These are phyloP conservation scores for Lactarius hatsudake DNA, from an alignment of 768 basidiomycete species.

Conservation along the genomic window DNA sequence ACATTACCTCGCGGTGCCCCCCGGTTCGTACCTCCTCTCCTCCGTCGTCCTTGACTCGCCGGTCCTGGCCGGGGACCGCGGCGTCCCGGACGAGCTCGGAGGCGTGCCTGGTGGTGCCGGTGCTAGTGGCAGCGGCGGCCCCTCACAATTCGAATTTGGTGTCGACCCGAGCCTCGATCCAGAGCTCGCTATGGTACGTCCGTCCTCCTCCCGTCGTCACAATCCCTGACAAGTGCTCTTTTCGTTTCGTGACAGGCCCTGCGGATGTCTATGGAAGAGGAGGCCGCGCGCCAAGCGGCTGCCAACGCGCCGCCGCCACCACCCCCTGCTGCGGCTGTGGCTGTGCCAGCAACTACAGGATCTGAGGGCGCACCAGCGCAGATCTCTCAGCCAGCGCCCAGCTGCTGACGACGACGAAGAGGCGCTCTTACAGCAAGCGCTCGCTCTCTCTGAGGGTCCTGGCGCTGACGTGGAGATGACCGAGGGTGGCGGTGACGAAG, in stretches of 20 bases:
- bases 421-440: slow-evolving; percentile 67
- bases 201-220: neutral
- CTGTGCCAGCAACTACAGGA: slow-evolving; percentile 33
- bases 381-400: slow-evolving; percentile 33
- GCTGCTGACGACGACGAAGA: slow-evolving; percentile 75
- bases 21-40: slow-evolving; percentile 77
- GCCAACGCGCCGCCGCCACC: slow-evolving; percentile 37
- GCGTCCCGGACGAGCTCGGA: slow-evolving; percentile 57
- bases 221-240: neutral
- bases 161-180: slow-evolving; percentile 96
- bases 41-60: slow-evolving; percentile 79
- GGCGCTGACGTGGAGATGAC: slow-evolving; percentile 43
- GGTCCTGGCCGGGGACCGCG: slow-evolving; percentile 76
- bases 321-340: slow-evolving; percentile 34
- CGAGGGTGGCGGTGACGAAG: slow-evolving; percentile 56
- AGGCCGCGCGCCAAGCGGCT: slow-evolving; percentile 70
- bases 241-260: slow-evolving; percentile 59
- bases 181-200: slow-evolving; percentile 88
- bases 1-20: slow-evolving; percentile 76
- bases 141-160: slow-evolving; percentile 68
- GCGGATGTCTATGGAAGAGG: slow-evolving; percentile 96
- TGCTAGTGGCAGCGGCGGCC: slow-evolving; percentile 34
- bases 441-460: slow-evolving; percentile 66
- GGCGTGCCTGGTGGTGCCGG: slow-evolving; percentile 47
- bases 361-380: slow-evolving; percentile 34